Evolutionary conservation across 441 rosid species (phyloP).

Genomic region (Pelargonium myrrhifolium): DNA sequence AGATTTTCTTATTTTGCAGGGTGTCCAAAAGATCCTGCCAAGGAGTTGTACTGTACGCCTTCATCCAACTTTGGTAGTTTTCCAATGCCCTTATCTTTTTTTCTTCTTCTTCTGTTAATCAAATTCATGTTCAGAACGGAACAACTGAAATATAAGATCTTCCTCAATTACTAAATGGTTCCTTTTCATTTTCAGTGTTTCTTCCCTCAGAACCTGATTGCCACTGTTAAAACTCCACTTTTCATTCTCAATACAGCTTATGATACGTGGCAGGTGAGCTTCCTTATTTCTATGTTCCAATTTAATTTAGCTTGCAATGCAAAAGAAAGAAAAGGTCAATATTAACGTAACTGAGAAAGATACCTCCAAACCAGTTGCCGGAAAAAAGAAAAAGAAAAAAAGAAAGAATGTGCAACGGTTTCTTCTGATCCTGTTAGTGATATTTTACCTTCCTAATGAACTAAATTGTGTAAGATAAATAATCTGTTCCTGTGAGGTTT

Average conservation of each 20-base stretch:
- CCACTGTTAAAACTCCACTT: conserved; percentile 11
- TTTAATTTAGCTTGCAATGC: conserved; percentile 44
- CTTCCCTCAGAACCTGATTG: conserved; percentile 30
- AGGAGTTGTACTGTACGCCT: conserved; percentile 20
- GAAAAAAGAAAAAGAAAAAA: too few relatives aligned
- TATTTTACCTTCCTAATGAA: background rate
- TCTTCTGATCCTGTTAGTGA: conserved; percentile 15
- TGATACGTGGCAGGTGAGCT: conserved; percentile 11
- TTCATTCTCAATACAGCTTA: conserved; percentile 71
- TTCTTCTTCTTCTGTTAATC: too few relatives aligned
- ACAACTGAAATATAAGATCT: background rate
- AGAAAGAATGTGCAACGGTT: conserved; percentile 12
- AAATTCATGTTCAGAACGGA: background rate
- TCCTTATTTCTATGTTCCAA: conserved; percentile 40
- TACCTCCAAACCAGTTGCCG: background rate
- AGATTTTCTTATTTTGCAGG: conserved; percentile 11
- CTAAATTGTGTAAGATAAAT: background rate
- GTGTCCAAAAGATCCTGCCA: conserved; percentile 21
- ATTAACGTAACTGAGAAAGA: background rate
- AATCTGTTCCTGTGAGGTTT: background rate
- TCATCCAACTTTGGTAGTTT: conserved; percentile 25
- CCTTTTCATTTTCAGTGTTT: conserved; percentile 25
- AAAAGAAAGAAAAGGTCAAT: background rate
- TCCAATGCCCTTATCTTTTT: background rate
- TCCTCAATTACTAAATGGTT: background rate